These are phyloP conservation scores for Gyrodon lividus DNA, from an alignment of 768 basidiomycete genomes.

Conservation along the genomic window DNA sequence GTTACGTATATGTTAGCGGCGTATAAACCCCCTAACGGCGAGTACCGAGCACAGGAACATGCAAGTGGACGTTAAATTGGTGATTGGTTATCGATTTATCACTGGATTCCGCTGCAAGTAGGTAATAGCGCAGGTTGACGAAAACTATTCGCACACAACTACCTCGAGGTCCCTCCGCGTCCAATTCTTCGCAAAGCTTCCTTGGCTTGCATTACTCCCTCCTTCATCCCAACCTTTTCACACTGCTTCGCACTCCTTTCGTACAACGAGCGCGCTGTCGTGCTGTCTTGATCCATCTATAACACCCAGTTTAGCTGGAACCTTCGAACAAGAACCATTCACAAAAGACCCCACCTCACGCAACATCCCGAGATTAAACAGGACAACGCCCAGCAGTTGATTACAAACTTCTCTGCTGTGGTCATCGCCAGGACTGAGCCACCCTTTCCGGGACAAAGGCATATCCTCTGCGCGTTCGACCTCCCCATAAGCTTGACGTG, in stretches of 20 bases:
- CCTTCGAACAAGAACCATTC: neutral
- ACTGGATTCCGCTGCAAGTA: too few species aligned
- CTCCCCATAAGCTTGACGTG: conserved; percentile 44
- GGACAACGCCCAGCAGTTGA: conserved; percentile 50
- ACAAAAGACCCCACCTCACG: conserved; percentile 36
- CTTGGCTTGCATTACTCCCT: conserved; percentile 37
- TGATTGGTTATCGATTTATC: too few species aligned
- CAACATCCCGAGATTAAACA: conserved; percentile 63
- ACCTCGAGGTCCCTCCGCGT: neutral
- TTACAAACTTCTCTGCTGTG: conserved; percentile 45
- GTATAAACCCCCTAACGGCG: too few species aligned
- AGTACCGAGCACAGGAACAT: too few species aligned
- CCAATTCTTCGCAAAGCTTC: conserved; percentile 34
- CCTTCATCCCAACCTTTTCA: conserved; percentile 28
- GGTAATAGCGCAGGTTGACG: too few species aligned
- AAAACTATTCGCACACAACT: neutral
- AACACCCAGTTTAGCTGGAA: neutral
- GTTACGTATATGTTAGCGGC: too few species aligned
- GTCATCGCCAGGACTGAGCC: conserved; percentile 24
- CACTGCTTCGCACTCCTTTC: conserved; percentile 33
- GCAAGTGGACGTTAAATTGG: too few species aligned
- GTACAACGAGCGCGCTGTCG: conserved; percentile 31
- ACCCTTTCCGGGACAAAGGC: conserved; percentile 17
- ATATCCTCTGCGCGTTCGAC: conserved; percentile 28
- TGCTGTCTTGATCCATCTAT: conserved; percentile 35